Conservation (phyloP, 2,329 filamentous ascomycete species). For the Fusarium ramigenum region DNA sequence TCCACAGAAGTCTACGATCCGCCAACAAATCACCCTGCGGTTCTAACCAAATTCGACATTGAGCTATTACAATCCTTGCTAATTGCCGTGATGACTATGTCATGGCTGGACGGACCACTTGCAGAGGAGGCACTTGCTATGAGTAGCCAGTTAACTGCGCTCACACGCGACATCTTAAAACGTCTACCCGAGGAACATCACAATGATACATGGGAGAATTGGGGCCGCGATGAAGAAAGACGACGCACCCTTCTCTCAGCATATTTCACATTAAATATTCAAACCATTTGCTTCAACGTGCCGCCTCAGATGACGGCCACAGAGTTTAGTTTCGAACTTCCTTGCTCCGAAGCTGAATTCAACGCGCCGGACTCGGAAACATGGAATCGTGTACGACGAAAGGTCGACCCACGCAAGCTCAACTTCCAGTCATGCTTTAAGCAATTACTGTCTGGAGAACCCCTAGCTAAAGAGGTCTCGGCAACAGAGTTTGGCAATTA, state of each 20-base stretch:
- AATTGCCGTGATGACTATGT: background rate
- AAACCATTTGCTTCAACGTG: background rate
- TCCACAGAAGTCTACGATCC: background rate
- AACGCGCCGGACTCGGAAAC: background rate
- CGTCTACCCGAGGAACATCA: background rate
- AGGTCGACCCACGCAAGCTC: background rate
- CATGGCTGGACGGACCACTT: background rate
- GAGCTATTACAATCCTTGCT: background rate
- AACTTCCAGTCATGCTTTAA: background rate
- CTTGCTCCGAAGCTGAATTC: background rate
- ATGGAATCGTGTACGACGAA: background rate
- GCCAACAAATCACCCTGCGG: background rate
- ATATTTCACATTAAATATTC: background rate
- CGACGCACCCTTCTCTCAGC: background rate
- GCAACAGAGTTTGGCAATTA: slow-evolving; percentile 26
- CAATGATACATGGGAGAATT: background rate
- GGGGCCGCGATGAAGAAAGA: background rate
- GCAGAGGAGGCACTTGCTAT: background rate
- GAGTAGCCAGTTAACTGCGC: background rate
- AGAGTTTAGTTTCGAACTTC: background rate
- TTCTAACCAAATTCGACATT: background rate
- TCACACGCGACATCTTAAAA: background rate
- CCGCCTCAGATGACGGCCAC: background rate
- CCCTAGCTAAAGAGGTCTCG: background rate
- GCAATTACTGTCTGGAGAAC: background rate